Conservation (phyloP, 2,329 filamentous ascomycete genomes). For the Colletotrichum neosansevieriae region DNA sequence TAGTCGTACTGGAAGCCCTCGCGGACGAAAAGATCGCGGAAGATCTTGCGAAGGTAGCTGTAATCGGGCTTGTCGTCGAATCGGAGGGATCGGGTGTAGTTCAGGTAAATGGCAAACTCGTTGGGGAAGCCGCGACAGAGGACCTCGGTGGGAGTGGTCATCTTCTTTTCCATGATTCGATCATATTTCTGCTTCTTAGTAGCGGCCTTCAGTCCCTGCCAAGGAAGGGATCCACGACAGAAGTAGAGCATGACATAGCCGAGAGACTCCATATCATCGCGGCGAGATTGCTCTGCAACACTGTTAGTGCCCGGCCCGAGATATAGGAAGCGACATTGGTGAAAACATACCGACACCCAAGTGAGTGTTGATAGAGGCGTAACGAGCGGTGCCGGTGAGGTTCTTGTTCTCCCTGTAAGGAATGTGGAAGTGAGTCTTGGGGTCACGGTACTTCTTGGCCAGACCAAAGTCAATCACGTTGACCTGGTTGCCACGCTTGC, state of each 20-base stretch:
- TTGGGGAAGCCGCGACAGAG: slow-evolving; percentile 99
- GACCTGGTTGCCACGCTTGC: slow-evolving; percentile 99
- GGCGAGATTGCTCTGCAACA: slow-evolving; percentile 88
- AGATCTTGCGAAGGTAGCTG: slow-evolving; percentile 99
- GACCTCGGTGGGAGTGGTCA: slow-evolving; percentile 98
- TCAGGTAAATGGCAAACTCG: slow-evolving; percentile 99
- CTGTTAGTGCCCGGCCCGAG: slow-evolving; percentile 45
- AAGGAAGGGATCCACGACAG: slow-evolving; percentile 97
- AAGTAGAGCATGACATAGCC: slow-evolving; percentile 99
- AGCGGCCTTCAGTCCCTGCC: slow-evolving; percentile 98
- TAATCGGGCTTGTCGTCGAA: slow-evolving; percentile 99
- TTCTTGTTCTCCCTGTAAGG: slow-evolving; percentile 99
- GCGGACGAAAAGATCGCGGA: slow-evolving; percentile 98
- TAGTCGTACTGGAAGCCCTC: slow-evolving; percentile 99
- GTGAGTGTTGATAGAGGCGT: slow-evolving; percentile 99
- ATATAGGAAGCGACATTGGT: neutral
- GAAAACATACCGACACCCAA: slow-evolving; percentile 82
- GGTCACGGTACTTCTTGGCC: slow-evolving; percentile 99
- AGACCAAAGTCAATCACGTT: slow-evolving; percentile 99
- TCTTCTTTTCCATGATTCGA: slow-evolving; percentile 99
- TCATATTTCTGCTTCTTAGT: slow-evolving; percentile 99
- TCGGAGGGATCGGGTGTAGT: slow-evolving; percentile 98
- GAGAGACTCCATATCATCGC: slow-evolving; percentile 99
- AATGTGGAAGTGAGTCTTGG: slow-evolving; percentile 99
- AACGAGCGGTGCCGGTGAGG: slow-evolving; percentile 97